phyloP scores from a whole-genome alignment of 208 protist genomes.

The Willaertia magna region DNA sequence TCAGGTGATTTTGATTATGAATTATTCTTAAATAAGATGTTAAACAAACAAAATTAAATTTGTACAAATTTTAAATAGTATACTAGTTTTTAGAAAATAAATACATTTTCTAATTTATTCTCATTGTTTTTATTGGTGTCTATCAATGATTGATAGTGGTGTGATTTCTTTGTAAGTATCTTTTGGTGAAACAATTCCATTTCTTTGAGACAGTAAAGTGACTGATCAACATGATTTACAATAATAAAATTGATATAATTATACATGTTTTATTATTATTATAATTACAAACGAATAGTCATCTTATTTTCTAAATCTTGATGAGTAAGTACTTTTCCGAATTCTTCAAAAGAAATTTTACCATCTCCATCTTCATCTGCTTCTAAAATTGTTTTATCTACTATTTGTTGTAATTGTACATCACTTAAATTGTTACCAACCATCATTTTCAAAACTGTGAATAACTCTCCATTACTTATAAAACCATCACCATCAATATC shows the following conservation, averaged over 20 bases:
- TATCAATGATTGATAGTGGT: too few relatives aligned
- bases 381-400: constrained; percentile 84
- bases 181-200: too few relatives aligned
- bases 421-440: constrained; percentile 68
- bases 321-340: constrained; percentile 50
- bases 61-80: too few relatives aligned
- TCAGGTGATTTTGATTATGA: not conserved
- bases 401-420: constrained; percentile 79
- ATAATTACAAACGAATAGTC: constrained; percentile 54
- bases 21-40: not conserved
- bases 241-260: too few relatives aligned
- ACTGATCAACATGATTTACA: too few relatives aligned
- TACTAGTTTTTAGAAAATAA: too few relatives aligned
- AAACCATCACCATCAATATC: constrained; percentile 79
- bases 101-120: too few relatives aligned
- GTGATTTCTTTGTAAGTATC: too few relatives aligned
- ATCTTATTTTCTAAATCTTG: constrained; percentile 61
- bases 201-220: too few relatives aligned
- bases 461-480: constrained; percentile 79
- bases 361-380: constrained; percentile 62
- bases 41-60: too few relatives aligned
- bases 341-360: constrained; percentile 76
- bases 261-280: not conserved
- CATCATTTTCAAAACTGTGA: constrained; percentile 76
- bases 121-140: too few relatives aligned